Evolutionary conservation across 106 monocot genomes (phyloP), one percentile per base, ranked within the genome.

Genomic region (Allium fistulosum): DNA sequence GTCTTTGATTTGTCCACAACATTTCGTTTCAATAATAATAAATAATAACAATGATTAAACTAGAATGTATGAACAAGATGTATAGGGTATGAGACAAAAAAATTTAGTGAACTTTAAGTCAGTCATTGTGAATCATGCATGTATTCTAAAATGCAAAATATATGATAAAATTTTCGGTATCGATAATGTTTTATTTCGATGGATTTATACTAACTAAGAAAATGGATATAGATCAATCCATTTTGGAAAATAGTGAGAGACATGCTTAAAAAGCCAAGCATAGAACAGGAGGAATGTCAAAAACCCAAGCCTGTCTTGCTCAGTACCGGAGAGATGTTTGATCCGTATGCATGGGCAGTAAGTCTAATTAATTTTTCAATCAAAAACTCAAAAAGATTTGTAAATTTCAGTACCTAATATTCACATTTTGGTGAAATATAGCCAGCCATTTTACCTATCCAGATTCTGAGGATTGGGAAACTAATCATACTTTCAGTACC

Each of bases 401-500:
- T 37, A 37, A 5, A 37, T 37, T 37, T 37, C 14, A 14, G 27
- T 26, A 17, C 11, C 46, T 68, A 17, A 53, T 8, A 55, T 53
- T 52, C 61, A 17, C 22, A 22, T 4, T 66, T 48, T 66, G 13
- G 12, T 56, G 55, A 15, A 17, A 9, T 4, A 56, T 49, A 78
- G 78, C 78, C 78, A 15, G 37, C 78, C 2, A 73, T 78, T 68
- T 52, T 78, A 51, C 78, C 78, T 11, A 73, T 78, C 69, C 78
- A 78, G 17, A 78, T 78, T 48, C 53, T 78, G n/a, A 61, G 68
- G 52, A 68, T 78, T 26, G 78, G 78, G 15, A 67, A 78, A 48
- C 47, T 78, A 26, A 62, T 78, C 15, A 68, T 78, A 12, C 78
- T 78, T 48, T 47, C 59, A 0, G 78, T 78, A 22, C 78, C 78